Evolutionary conservation across 306 rosid genomes (phyloP).

Genomic region (Castanospermum australe): DNA sequence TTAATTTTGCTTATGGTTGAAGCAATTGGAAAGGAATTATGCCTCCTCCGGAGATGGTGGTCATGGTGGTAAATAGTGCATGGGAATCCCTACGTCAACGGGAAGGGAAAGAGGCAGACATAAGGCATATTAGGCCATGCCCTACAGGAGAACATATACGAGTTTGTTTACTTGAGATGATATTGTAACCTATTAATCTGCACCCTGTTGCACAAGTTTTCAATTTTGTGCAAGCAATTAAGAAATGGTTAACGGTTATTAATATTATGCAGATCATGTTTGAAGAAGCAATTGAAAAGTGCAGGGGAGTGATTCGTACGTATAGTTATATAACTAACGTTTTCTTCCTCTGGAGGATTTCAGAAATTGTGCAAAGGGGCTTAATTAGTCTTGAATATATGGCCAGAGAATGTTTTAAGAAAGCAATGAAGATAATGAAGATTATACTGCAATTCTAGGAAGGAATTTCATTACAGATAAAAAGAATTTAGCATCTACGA

Average conservation of each 20-base stretch:
- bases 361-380: not conserved
- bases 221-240: not conserved
- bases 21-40: conserved; percentile 56
- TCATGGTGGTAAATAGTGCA: conserved; percentile 34
- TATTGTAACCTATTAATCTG: not conserved
- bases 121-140: conserved; percentile 41
- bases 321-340: not conserved
- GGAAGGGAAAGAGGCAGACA: conserved; percentile 46
- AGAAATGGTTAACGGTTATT: not conserved
- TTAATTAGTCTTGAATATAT: not conserved
- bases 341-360: not conserved
- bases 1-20: conserved; percentile 53
- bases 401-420: not conserved
- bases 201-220: not conserved
- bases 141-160: conserved; percentile 49
- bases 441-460: conserved; percentile 13
- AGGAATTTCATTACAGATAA: conserved; percentile 16
- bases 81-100: conserved; percentile 52
- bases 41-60: conserved; percentile 39
- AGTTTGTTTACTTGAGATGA: conserved; percentile 27
- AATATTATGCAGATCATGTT: not conserved
- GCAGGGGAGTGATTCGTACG: not conserved
- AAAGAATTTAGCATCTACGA: conserved; percentile 18
- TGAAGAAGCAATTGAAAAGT: not conserved
- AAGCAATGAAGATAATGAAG: not conserved